phyloP scores from a whole-genome alignment of 306 rosid species.

The Echinosophora koreensis region DNA sequence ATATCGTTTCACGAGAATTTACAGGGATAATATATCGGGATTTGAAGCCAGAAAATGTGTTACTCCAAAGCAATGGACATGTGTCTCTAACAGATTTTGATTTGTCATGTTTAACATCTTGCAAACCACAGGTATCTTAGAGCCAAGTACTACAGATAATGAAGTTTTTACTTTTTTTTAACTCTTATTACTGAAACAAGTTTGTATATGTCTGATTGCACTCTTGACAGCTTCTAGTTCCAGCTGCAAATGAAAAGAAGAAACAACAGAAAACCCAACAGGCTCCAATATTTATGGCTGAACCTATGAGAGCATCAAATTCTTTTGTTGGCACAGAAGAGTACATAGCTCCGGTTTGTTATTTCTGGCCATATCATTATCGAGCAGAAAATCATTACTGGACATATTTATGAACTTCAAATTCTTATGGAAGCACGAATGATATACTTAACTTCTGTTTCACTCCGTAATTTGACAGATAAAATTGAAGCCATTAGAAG shows the following conservation, averaged over 20 bases:
- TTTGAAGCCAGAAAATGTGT: slow-evolving; percentile 95
- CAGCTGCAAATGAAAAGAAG: slow-evolving; percentile 69
- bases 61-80: slow-evolving; percentile 82
- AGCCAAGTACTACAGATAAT: background rate
- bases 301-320: slow-evolving; percentile 96
- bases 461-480: slow-evolving; percentile 18
- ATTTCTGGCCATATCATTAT: slow-evolving; percentile 5
- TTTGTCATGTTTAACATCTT: slow-evolving; percentile 88
- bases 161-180: slow-evolving; percentile 3
- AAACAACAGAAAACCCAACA: slow-evolving; percentile 62
- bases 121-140: slow-evolving; percentile 84
- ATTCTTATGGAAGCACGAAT: slow-evolving; percentile 8
- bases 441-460: background rate
- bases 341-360: slow-evolving; percentile 97
- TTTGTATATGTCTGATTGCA: background rate
- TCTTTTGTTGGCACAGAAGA: slow-evolving; percentile 99
- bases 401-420: slow-evolving; percentile 4
- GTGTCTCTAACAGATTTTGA: slow-evolving; percentile 91
- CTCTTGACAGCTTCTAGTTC: slow-evolving; percentile 75
- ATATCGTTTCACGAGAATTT: slow-evolving; percentile 36
- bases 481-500: background rate
- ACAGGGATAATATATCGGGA: slow-evolving; percentile 94
- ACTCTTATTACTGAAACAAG: slow-evolving; percentile 16
- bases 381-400: slow-evolving; percentile 17
- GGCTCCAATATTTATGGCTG: slow-evolving; percentile 86